Base-by-base conservation (phyloP, 2,329 filamentous ascomycete genomes). In the Pseudohalonectria lignicola region DNA sequence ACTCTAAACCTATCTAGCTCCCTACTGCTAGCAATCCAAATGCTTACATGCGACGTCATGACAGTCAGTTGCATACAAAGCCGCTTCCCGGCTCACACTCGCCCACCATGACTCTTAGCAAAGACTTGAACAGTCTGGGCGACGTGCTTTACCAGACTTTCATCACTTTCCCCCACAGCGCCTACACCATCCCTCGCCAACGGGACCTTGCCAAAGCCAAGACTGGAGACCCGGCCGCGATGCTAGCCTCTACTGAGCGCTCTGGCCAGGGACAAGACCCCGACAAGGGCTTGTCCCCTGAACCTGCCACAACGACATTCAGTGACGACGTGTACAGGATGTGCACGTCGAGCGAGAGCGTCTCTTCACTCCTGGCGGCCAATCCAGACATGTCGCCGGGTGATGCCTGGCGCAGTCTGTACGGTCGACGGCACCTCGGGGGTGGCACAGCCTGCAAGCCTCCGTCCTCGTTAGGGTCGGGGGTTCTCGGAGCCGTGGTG, bases 381-480 rank as follows among this genome's bases (percentile, higher is more conserved):
- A 58, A 80, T 38, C 71, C 75, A 0, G 55, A 57, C 0, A 48
- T 69, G n/a, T 48, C 67, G 0, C 76, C 79, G 0, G 62, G 58
- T 1, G 63, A 75, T 17, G 66, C 71, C 2, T 73, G 72, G 51
- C 64, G 76, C 32, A 57, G 59, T n/a, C 53, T 85, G 0, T 82
- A 74, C 43, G 62, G 54, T 1, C 40, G 13, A 23, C 10, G 16
- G 17, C 10, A 7, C 10, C 4, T 17, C 30, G 2, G 15, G 3
- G 4, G 15, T 2, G n/a, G 10, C 15, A 10, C 30, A 31, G 15
- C 30, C 30, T 5, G n/a, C n/a, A n/a, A n/a, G n/a, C 8, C 30
- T 17, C 30, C 15, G 6, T 13, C 25, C 12, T 16, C 17, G 5
- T 11, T 17, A 13, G 17, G 12, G 13, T 5, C 23, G 17, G 11